Percentiles rank a stretch among this genome's conserved stretches.
phyloP scores from a whole-genome alignment of 2,329 filamentous ascomycete species.

The Penicillium decumbens region DNA sequence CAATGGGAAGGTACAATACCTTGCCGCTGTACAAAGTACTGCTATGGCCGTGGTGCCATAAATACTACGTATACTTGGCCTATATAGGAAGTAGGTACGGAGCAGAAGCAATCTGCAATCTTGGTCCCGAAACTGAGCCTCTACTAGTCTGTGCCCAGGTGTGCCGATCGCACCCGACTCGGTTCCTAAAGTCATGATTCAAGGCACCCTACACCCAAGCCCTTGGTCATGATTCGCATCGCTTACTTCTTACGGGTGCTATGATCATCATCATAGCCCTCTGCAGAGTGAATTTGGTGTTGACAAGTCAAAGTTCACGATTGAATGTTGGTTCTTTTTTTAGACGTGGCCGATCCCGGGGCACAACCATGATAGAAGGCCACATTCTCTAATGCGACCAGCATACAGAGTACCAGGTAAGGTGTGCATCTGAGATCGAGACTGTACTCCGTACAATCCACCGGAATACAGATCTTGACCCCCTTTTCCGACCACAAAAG shows the following conservation, averaged over 20 bases:
- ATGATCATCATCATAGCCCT: conserved; percentile 2
- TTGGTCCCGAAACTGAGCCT: too few species aligned
- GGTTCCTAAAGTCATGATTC: too few species aligned
- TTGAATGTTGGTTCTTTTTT: conserved; percentile 22
- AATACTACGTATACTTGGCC: too few species aligned
- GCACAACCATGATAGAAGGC: neutral
- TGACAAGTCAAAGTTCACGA: conserved; percentile 8
- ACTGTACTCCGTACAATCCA: neutral
- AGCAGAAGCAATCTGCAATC: too few species aligned
- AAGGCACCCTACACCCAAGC: too few species aligned
- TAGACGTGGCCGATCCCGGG: conserved; percentile 10
- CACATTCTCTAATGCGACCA: neutral
- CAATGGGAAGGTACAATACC: too few species aligned
- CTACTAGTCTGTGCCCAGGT: too few species aligned
- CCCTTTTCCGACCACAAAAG: neutral
- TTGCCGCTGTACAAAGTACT: too few species aligned
- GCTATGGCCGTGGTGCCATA: too few species aligned
- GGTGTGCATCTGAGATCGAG: neutral
- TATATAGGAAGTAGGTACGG: too few species aligned
- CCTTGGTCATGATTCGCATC: neutral
- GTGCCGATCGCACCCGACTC: too few species aligned
- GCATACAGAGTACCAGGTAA: neutral
- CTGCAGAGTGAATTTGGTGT: conserved; percentile 3
- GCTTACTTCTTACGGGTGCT: neutral
- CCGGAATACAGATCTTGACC: too few species aligned